Evolutionary conservation across 2,329 filamentous ascomycete genomes (phyloP).

Genomic region (Ophiostoma populinum): DNA sequence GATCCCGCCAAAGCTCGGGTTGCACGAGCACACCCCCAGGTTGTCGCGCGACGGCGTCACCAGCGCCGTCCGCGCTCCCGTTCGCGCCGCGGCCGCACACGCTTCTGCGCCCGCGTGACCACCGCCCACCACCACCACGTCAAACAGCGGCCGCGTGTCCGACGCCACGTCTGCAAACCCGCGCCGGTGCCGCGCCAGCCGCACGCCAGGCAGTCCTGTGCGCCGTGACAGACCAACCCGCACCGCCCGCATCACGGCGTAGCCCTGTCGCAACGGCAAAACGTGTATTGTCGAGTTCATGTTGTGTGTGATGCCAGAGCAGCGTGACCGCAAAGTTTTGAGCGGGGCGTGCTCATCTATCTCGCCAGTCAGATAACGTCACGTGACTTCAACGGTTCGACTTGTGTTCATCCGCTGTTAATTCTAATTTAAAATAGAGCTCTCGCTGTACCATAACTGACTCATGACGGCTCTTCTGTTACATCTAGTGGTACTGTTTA

Average conservation of each 20-base stretch:
- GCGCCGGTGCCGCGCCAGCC: background rate
- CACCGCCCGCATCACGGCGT: background rate
- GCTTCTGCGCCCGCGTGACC: conserved; percentile 94
- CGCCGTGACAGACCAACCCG: background rate
- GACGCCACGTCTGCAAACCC: conserved; percentile 8
- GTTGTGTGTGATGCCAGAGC: too few relatives aligned
- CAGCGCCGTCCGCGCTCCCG: conserved; percentile 75
- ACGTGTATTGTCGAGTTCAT: conserved; percentile 1
- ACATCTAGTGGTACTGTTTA: too few relatives aligned
- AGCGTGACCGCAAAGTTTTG: too few relatives aligned
- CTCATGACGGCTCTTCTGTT: too few relatives aligned
- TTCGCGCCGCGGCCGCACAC: conserved; percentile 73
- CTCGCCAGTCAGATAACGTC: too few relatives aligned
- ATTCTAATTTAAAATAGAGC: too few relatives aligned
- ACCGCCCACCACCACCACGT: conserved; percentile 90
- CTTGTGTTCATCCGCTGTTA: too few relatives aligned
- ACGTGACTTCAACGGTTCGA: too few relatives aligned
- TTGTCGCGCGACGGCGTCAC: conserved; percentile 80
- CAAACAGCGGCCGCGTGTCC: conserved; percentile 34
- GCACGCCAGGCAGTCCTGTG: background rate
- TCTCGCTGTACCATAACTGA: too few relatives aligned
- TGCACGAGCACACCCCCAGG: conserved; percentile 88
- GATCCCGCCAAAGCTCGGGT: conserved; percentile 95
- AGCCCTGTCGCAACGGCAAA: conserved; percentile 3
- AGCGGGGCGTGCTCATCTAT: too few relatives aligned